phyloP scores from a whole-genome alignment of 2,329 filamentous ascomycete species.

The Myriosclerotinia curreyana region DNA sequence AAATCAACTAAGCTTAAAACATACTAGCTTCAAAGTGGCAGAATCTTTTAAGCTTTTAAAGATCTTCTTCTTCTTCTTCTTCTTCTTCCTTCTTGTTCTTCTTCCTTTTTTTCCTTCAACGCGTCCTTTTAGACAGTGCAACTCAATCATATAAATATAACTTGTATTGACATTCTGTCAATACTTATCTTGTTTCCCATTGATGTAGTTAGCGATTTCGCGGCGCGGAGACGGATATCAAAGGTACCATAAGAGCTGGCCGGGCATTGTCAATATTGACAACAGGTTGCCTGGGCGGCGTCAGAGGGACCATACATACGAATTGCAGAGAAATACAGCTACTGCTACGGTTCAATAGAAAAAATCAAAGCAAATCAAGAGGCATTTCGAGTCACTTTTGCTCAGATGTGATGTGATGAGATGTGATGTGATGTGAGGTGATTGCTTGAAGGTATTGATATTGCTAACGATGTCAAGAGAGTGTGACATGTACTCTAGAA shows the following conservation, averaged over 20 bases:
- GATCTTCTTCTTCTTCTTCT: slow-evolving; percentile 12
- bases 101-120: slow-evolving; percentile 48
- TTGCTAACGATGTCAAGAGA: neutral
- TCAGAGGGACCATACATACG: slow-evolving; percentile 74
- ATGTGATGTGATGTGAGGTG: neutral
- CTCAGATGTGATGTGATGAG: neutral
- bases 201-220: slow-evolving; percentile 63
- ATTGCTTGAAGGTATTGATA: neutral
- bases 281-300: slow-evolving; percentile 69
- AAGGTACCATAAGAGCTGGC: slow-evolving; percentile 58
- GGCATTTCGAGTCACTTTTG: neutral
- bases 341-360: neutral
- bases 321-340: neutral
- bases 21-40: neutral
- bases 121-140: slow-evolving; percentile 84
- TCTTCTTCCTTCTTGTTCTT: slow-evolving; percentile 13
- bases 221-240: slow-evolving; percentile 51
- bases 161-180: slow-evolving; percentile 66
- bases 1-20: neutral
- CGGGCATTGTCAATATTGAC: slow-evolving; percentile 46
- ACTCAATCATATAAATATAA: slow-evolving; percentile 60
- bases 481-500: neutral
- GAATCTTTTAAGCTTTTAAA: slow-evolving; percentile 14
- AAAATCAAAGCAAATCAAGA: too few species aligned
- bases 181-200: slow-evolving; percentile 53